A percentile compares a stretch with the other conserved stretches of the same genome.
These are phyloP conservation scores for Penicillium coffeae DNA, from an alignment of 495 filamentous ascomycete genomes.

Conservation along the genomic window DNA sequence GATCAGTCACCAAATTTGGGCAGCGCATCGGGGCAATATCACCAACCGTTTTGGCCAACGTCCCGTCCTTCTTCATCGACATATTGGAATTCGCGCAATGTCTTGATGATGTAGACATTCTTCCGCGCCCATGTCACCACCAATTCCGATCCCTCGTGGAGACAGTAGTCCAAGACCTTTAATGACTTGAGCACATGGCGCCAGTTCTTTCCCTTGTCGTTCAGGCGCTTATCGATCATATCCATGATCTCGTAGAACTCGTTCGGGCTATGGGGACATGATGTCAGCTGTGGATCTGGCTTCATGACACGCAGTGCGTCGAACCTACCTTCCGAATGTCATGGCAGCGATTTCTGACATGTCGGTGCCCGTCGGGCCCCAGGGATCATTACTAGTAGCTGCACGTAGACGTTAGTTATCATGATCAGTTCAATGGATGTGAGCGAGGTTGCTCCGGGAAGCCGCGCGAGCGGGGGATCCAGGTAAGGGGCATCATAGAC, in stretches of 20 bases:
- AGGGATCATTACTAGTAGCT: slow-evolving; percentile 99
- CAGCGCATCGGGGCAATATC: neutral
- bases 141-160: slow-evolving; percentile 94
- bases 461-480: neutral
- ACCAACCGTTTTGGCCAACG: slow-evolving; percentile 88
- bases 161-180: slow-evolving; percentile 96
- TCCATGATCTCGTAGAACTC: slow-evolving; percentile 99
- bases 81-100: slow-evolving; percentile 91
- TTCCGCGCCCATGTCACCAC: slow-evolving; percentile 98
- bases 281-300: slow-evolving; percentile 11
- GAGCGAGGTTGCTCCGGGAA: neutral
- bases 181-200: slow-evolving; percentile 96
- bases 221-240: slow-evolving; percentile 98
- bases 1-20: neutral
- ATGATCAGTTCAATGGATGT: slow-evolving; percentile 3
- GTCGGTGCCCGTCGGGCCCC: slow-evolving; percentile 96
- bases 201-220: slow-evolving; percentile 99
- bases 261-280: slow-evolving; percentile 58
- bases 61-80: slow-evolving; percentile 92
- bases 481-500: neutral
- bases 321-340: slow-evolving; percentile 88
- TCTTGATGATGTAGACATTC: slow-evolving; percentile 98
- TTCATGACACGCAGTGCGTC: neutral
- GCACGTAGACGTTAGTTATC: slow-evolving; percentile 7
- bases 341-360: slow-evolving; percentile 98